Percentiles rank a stretch among this genome's conserved stretches.
Evolutionary conservation across 1,139 yeast genomes (phyloP).

Genomic region (Lodderomyces elongisporus): DNA sequence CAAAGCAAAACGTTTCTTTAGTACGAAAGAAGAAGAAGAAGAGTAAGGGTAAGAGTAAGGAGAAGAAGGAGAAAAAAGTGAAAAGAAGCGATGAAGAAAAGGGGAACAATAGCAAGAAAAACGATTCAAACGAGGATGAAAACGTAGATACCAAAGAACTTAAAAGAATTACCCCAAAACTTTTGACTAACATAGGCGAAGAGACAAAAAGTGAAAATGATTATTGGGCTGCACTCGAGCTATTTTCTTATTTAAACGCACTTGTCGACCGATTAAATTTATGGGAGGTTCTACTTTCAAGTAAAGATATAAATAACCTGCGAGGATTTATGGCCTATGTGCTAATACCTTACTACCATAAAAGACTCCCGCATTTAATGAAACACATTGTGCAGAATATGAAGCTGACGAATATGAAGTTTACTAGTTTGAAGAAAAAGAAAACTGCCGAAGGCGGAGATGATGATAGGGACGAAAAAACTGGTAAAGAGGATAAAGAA

Average conservation of each 20-base stretch:
- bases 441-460: slow-evolving; percentile 3
- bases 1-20: slow-evolving; percentile 21
- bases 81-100: slow-evolving; percentile 30
- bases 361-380: slow-evolving; percentile 43
- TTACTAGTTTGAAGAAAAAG: slow-evolving; percentile 6
- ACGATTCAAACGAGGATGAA: not conserved
- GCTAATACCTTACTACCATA: slow-evolving; percentile 50
- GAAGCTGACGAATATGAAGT: slow-evolving; percentile 43
- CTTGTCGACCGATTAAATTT: slow-evolving; percentile 51
- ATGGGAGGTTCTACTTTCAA: slow-evolving; percentile 47
- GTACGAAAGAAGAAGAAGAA: slow-evolving; percentile 26
- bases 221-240: not conserved
- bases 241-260: slow-evolving; percentile 31
- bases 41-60: slow-evolving; percentile 10
- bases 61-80: slow-evolving; percentile 17
- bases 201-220: not conserved
- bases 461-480: not conserved
- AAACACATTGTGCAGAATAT: slow-evolving; percentile 45
- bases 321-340: slow-evolving; percentile 52
- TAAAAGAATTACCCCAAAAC: not conserved
- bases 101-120: slow-evolving; percentile 26
- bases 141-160: too few relatives aligned
- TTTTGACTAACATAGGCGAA: slow-evolving; percentile 9
- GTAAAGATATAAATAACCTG: slow-evolving; percentile 22
- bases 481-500: not conserved